Evolutionary conservation across 139 green algal species (phyloP).

Genomic region (Micromonas commoda): DNA sequence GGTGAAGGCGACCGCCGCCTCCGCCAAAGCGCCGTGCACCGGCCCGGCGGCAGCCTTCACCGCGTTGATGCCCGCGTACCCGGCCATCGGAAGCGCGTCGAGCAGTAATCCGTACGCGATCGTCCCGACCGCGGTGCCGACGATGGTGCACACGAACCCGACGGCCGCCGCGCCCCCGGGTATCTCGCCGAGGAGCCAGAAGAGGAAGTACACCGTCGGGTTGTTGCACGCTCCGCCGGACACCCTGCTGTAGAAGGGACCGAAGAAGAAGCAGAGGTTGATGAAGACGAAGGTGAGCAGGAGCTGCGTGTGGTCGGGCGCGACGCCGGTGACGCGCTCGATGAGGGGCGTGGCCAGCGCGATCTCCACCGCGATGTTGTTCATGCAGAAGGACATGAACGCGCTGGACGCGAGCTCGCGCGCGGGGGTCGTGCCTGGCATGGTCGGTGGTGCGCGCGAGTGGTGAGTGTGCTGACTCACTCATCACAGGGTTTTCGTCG

Average conservation of each 20-base stretch:
- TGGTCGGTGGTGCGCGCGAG: no score
- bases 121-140: background rate
- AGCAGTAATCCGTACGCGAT: background rate
- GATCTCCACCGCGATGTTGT: background rate
- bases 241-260: background rate
- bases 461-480: no score
- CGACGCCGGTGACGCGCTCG: background rate
- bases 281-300: background rate
- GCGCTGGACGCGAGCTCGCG: background rate
- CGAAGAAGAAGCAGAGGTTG: conserved; percentile 1
- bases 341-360: background rate
- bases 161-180: background rate
- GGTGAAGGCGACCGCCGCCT: background rate
- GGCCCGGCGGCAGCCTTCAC: background rate
- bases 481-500: no score
- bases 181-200: background rate
- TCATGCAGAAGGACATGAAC: background rate
- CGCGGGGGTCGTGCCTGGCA: no score
- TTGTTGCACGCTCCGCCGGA: background rate
- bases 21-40: background rate
- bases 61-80: background rate
- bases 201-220: conserved; percentile 1
- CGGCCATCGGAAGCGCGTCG: background rate
- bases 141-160: background rate
- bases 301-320: background rate